Conservation (phyloP, 129 eudicot genomes). For the Ambrosia artemisiifolia region DNA sequence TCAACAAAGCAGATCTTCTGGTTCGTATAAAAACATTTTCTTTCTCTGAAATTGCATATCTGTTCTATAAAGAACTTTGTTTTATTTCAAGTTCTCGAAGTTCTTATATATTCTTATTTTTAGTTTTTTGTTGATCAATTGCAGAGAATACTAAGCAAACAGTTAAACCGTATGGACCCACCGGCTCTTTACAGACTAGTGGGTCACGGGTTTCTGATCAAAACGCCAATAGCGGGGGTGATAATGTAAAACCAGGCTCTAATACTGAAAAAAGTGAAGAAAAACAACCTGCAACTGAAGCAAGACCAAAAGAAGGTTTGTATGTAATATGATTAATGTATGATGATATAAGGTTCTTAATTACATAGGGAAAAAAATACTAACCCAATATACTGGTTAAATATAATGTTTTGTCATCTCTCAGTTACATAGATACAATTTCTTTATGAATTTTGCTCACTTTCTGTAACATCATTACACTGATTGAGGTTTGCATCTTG, state of each 20-base stretch:
- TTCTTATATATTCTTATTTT: background rate
- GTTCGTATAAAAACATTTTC: slow-evolving; percentile 26
- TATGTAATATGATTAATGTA: background rate
- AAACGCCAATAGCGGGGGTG: slow-evolving; percentile 20
- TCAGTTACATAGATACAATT: background rate
- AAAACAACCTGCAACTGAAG: slow-evolving; percentile 36
- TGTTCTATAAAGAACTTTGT: background rate
- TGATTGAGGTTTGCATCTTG: slow-evolving; percentile 13
- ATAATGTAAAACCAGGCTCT: slow-evolving; percentile 28
- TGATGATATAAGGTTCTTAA: background rate
- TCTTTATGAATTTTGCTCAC: background rate
- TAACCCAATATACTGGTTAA: slow-evolving; percentile 4
- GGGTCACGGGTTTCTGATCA: slow-evolving; percentile 21
- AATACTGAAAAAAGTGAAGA: slow-evolving; percentile 33
- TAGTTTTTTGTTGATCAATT: slow-evolving; percentile 4
- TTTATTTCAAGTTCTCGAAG: slow-evolving; percentile 4
- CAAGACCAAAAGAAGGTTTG: slow-evolving; percentile 85
- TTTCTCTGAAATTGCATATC: background rate
- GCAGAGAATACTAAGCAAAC: slow-evolving; percentile 41
- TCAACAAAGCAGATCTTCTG: slow-evolving; percentile 45
- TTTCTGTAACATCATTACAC: background rate
- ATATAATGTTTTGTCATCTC: slow-evolving; percentile 1
- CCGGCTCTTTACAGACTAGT: slow-evolving; percentile 28
- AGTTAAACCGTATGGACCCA: slow-evolving; percentile 23
- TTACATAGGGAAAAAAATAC: background rate